phyloP scores from a whole-genome alignment of 352 stramenopile species.

The Pythium myriotylum region DNA sequence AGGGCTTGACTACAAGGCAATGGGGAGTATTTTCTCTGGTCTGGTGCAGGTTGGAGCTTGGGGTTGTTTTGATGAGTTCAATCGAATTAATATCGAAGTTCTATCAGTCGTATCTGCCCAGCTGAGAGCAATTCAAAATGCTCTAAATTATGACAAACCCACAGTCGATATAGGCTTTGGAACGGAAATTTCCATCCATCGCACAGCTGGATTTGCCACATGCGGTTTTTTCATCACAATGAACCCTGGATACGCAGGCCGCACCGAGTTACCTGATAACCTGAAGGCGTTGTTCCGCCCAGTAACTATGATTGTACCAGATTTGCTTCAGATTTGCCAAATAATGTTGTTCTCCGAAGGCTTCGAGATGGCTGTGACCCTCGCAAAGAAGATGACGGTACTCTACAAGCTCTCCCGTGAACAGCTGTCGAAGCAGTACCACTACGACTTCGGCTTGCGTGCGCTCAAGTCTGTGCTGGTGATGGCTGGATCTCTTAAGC shows the following conservation, averaged over 20 bases:
- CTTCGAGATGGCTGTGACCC: constrained; percentile 89
- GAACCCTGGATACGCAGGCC: constrained; percentile 92
- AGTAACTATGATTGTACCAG: constrained; percentile 94
- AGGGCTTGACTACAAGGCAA: constrained; percentile 93
- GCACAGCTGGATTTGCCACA: constrained; percentile 91
- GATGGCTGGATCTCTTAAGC: constrained; percentile 93
- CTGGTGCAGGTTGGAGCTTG: constrained; percentile 88
- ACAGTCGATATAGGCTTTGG: constrained; percentile 93
- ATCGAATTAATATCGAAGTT: constrained; percentile 89
- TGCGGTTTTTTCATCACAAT: constrained; percentile 96
- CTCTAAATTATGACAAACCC: constrained; percentile 90
- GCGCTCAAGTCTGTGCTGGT: constrained; percentile 94
- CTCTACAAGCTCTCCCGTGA: constrained; percentile 95
- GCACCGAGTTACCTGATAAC: constrained; percentile 92
- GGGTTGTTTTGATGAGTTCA: constrained; percentile 90
- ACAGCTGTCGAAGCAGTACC: constrained; percentile 95
- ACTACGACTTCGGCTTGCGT: constrained; percentile 96
- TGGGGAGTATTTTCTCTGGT: constrained; percentile 89
- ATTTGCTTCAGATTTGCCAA: constrained; percentile 92
- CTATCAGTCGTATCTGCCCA: constrained; percentile 87
- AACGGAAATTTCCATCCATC: constrained; percentile 90
- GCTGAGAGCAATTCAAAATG: constrained; percentile 92
- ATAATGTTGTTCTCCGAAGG: constrained; percentile 95
- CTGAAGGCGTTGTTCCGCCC: constrained; percentile 93
- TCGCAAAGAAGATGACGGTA: constrained; percentile 94